A percentile compares a stretch with the other conserved stretches of the same genome.
These are phyloP conservation scores for Ceratobasidium sp. DNA, from an alignment of 1,284 basidiomycete species.

Conservation along the genomic window DNA sequence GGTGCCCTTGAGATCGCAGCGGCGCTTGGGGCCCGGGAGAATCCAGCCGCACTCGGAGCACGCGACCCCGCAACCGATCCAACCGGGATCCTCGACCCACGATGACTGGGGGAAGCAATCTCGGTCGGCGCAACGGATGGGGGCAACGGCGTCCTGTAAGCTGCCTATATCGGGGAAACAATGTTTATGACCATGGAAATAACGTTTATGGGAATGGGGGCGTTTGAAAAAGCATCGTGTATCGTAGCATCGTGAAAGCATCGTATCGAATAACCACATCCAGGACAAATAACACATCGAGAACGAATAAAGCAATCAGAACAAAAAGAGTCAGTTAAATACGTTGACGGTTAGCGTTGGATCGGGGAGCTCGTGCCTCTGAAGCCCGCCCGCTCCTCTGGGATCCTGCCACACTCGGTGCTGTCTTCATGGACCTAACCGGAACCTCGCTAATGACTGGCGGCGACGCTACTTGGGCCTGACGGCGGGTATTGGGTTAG, in stretches of 20 bases:
- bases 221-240: neutral
- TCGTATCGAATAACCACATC: neutral
- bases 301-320: conserved; percentile 2
- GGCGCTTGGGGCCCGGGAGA: neutral
- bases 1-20: neutral
- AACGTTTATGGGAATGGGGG: neutral
- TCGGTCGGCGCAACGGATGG: neutral
- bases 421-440: neutral
- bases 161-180: neutral
- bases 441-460: neutral
- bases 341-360: conserved; percentile 21
- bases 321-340: conserved; percentile 28
- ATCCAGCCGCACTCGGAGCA: conserved; percentile 13
- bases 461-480: neutral
- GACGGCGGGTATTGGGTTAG: too few species aligned
- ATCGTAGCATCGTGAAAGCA: too few species aligned
- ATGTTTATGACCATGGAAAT: neutral
- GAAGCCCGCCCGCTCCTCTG: conserved; percentile 26
- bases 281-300: conserved; percentile 14
- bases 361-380: conserved; percentile 38
- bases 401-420: conserved; percentile 31
- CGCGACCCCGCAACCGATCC: too few species aligned
- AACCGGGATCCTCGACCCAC: neutral
- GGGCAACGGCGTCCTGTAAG: neutral
- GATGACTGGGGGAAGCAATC: neutral